A percentile compares a stretch with the other conserved stretches of the same genome.
These are phyloP conservation scores for Taphrina confusa DNA, from an alignment of 1,139 yeast species.

Conservation along the genomic window DNA sequence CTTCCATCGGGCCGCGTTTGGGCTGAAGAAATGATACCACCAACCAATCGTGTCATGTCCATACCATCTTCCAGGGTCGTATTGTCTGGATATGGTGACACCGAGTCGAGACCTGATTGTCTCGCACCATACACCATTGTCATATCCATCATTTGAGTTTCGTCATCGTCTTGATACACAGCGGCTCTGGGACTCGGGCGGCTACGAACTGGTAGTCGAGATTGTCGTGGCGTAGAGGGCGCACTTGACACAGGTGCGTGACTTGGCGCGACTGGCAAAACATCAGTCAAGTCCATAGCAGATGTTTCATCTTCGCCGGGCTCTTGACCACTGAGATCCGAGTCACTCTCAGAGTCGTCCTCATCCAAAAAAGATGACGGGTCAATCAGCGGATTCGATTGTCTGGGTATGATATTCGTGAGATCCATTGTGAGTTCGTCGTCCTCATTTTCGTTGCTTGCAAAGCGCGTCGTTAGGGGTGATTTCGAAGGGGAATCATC, in stretches of 20 bases:
- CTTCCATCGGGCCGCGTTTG: background rate
- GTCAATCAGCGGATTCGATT: background rate
- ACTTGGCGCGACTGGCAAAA: constrained; percentile 1
- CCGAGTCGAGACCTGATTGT: background rate
- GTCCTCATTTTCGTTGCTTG: constrained; percentile 22
- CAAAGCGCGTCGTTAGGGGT: background rate
- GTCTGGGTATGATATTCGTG: constrained; percentile 37
- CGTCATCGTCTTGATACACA: constrained; percentile 14
- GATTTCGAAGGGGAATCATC: constrained; percentile 19
- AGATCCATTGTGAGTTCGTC: constrained; percentile 41
- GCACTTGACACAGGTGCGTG: background rate
- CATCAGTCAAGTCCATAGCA: constrained; percentile 27
- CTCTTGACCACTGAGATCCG: background rate
- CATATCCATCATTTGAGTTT: constrained; percentile 37
- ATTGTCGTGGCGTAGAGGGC: background rate
- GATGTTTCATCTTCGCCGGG: constrained; percentile 15
- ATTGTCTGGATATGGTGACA: background rate
- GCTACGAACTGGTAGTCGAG: background rate
- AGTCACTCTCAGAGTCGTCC: background rate
- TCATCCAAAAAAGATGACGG: background rate
- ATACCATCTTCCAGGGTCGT: constrained; percentile 37
- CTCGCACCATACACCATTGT: constrained; percentile 36
- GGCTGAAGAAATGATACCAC: constrained; percentile 26
- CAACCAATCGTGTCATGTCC: constrained; percentile 40
- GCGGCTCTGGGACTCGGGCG: background rate